These are phyloP conservation scores for Triticum monococcum DNA, from an alignment of 176 grass and related monocot genomes.

Conservation along the genomic window DNA sequence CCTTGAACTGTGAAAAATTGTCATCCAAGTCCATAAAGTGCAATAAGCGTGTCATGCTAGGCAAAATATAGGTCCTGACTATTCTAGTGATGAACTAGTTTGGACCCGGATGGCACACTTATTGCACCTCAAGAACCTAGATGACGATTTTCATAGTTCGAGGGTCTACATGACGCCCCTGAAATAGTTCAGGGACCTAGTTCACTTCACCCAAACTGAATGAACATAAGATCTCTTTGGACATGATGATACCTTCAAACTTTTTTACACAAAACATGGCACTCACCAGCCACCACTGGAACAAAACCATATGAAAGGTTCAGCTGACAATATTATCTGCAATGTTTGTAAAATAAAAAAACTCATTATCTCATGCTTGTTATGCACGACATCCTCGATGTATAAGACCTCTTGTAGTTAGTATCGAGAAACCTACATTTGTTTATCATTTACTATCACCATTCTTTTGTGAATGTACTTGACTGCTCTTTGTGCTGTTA, in stretches of 20 bases:
- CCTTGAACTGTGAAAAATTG: too few relatives aligned
- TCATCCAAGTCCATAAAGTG: too few relatives aligned
- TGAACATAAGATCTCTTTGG: background rate
- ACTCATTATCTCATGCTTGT: background rate
- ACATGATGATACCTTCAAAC: background rate
- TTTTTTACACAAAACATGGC: constrained; percentile 15
- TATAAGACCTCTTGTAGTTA: background rate
- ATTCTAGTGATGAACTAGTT: too few relatives aligned
- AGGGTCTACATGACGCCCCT: too few relatives aligned
- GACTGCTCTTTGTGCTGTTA: constrained; percentile 22
- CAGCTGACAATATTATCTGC: constrained; percentile 9
- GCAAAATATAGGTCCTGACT: too few relatives aligned
- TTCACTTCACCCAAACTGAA: background rate
- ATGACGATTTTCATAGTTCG: too few relatives aligned
- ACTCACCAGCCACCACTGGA: background rate
- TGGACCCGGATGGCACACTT: too few relatives aligned
- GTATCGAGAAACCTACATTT: constrained; percentile 2
- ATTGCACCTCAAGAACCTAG: too few relatives aligned
- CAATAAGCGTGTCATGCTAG: too few relatives aligned
- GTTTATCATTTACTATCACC: background rate
- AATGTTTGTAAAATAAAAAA: background rate
- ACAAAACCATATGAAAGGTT: constrained; percentile 5
- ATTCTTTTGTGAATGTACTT: constrained; percentile 4
- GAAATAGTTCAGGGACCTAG: too few relatives aligned
- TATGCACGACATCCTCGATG: background rate